Percentiles rank a stretch among this genome's conserved stretches.
These are phyloP conservation scores for Gloeophyllum trabeum DNA, from an alignment of 768 basidiomycete genomes.

Conservation along the genomic window DNA sequence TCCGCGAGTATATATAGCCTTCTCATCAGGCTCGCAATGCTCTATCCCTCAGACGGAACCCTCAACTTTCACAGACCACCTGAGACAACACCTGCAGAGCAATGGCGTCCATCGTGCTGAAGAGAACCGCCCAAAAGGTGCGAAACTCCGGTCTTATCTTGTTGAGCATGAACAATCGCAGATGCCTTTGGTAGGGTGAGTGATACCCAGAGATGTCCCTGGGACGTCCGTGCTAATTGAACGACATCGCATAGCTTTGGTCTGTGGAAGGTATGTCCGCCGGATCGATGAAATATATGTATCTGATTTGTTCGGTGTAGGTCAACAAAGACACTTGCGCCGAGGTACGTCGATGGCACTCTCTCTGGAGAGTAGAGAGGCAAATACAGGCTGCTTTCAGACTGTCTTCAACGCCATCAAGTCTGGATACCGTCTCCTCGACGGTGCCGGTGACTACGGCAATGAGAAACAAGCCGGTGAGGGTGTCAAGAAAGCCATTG, in stretches of 20 bases:
- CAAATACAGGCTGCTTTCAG: slow-evolving; percentile 20
- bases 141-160: slow-evolving; percentile 1
- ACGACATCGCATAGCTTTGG: slow-evolving; percentile 51
- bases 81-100: too few species aligned
- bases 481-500: slow-evolving; percentile 68
- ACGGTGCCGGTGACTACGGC: slow-evolving; percentile 80
- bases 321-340: slow-evolving; percentile 50
- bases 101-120: slow-evolving; percentile 45
- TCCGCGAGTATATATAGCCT: too few species aligned
- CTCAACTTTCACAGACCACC: too few species aligned
- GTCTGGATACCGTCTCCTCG: slow-evolving; percentile 77
- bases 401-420: slow-evolving; percentile 82
- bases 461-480: slow-evolving; percentile 83
- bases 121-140: slow-evolving; percentile 50
- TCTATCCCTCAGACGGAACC: too few species aligned
- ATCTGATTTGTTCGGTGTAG: slow-evolving; percentile 24
- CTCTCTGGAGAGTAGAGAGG: not conserved
- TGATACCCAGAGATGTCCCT: too few species aligned
- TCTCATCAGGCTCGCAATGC: too few species aligned
- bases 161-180: slow-evolving; percentile 13
- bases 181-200: slow-evolving; percentile 69
- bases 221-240: too few species aligned
- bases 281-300: not conserved
- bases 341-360: slow-evolving; percentile 26
- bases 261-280: slow-evolving; percentile 51